phyloP scores from a whole-genome alignment of 1,284 basidiomycete species.

The Papiliotrema terrestris region DNA sequence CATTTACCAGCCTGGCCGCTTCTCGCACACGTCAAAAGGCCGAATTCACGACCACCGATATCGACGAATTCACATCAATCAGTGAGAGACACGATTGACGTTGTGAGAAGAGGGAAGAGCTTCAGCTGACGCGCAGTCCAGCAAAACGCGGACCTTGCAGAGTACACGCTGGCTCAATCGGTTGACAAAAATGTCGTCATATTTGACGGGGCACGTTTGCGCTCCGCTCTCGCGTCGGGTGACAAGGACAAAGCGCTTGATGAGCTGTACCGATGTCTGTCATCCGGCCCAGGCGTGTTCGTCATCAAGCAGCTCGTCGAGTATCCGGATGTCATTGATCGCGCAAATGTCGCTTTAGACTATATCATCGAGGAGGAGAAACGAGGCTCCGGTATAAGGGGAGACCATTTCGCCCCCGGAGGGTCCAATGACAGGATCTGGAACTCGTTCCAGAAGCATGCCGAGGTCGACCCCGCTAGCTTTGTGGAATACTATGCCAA shows the following conservation, averaged over 20 bases:
- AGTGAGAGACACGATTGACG: no score
- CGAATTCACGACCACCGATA: background rate
- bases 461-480: conserved; percentile 3
- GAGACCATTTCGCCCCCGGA: background rate
- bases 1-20: no score
- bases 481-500: conserved; percentile 11
- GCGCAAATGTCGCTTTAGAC: background rate
- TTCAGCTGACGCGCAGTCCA: background rate
- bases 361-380: background rate
- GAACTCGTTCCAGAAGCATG: conserved; percentile 5
- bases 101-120: no score
- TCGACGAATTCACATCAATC: background rate
- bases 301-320: conserved; percentile 5
- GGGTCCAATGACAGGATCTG: conserved; percentile 3
- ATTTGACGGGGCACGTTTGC: background rate
- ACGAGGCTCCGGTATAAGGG: background rate
- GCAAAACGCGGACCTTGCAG: background rate
- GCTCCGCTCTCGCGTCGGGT: background rate
- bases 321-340: conserved; percentile 1
- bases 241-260: conserved; percentile 2
- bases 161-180: background rate
- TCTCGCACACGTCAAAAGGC: background rate
- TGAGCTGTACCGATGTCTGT: conserved; percentile 7
- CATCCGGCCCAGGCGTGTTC: conserved; percentile 10
- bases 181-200: background rate